These are phyloP conservation scores for Mycothermus thermophilus DNA, from an alignment of 495 filamentous ascomycete genomes.

Conservation along the genomic window DNA sequence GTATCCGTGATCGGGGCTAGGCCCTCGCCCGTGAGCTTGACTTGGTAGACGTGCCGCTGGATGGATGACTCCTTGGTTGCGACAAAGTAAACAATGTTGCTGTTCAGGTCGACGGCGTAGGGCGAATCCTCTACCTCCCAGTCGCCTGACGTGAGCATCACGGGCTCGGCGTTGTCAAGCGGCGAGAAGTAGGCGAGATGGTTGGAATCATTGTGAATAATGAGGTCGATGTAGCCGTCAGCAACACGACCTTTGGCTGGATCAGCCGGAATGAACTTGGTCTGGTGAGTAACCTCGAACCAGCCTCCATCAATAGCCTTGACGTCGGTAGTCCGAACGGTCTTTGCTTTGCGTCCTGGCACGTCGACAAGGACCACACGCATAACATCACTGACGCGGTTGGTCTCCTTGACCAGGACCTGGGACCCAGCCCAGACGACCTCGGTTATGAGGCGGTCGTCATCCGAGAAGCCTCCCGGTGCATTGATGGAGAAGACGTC, in stretches of 20 bases:
- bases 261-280: slow-evolving; percentile 75
- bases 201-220: slow-evolving; percentile 76
- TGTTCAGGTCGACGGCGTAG: slow-evolving; percentile 70
- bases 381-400: slow-evolving; percentile 82
- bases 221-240: slow-evolving; percentile 85
- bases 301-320: slow-evolving; percentile 79
- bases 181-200: slow-evolving; percentile 94
- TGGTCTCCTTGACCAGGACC: slow-evolving; percentile 78
- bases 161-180: slow-evolving; percentile 62
- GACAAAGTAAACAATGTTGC: slow-evolving; percentile 81
- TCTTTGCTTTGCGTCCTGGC: slow-evolving; percentile 54
- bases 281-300: slow-evolving; percentile 88
- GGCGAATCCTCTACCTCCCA: slow-evolving; percentile 92
- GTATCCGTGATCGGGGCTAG: slow-evolving; percentile 61
- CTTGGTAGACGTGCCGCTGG: slow-evolving; percentile 80
- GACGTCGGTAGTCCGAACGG: slow-evolving; percentile 66
- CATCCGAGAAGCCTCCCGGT: slow-evolving; percentile 60
- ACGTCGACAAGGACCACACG: slow-evolving; percentile 80
- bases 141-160: slow-evolving; percentile 71
- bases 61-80: slow-evolving; percentile 77
- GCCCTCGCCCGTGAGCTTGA: slow-evolving; percentile 63
- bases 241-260: slow-evolving; percentile 57
- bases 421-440: slow-evolving; percentile 80
- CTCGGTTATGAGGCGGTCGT: slow-evolving; percentile 83
- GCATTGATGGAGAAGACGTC: slow-evolving; percentile 71